Conservation (phyloP, 441 rosid genomes). For the Biscutella laevigata region DNA sequence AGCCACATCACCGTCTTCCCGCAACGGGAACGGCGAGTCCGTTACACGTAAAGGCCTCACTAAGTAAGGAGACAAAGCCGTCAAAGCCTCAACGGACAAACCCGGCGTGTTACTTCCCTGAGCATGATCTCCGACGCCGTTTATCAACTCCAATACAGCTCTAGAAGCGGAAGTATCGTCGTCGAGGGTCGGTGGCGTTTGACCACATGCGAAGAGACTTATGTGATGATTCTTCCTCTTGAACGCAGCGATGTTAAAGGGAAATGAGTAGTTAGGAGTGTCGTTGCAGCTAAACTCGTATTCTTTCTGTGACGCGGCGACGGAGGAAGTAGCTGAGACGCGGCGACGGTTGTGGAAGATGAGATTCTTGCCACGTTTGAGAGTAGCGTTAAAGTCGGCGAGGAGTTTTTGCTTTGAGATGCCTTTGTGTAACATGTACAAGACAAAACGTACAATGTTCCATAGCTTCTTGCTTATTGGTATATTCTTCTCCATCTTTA, state of each 20-base stretch:
- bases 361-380: constrained; percentile 76
- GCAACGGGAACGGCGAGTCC: constrained; percentile 86
- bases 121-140: constrained; percentile 17
- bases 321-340: background rate
- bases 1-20: constrained; percentile 36
- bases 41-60: constrained; percentile 74
- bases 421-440: constrained; percentile 65
- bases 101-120: constrained; percentile 17
- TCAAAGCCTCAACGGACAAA: constrained; percentile 28
- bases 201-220: constrained; percentile 52
- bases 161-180: constrained; percentile 43
- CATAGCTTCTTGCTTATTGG: constrained; percentile 47
- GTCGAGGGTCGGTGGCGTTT: constrained; percentile 53
- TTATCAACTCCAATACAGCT: constrained; percentile 48
- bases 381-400: constrained; percentile 55
- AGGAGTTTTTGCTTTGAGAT: constrained; percentile 58
- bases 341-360: constrained; percentile 48
- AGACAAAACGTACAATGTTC: constrained; percentile 47
- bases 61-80: constrained; percentile 47
- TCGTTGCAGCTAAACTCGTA: constrained; percentile 93
- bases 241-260: constrained; percentile 34
- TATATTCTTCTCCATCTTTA: constrained; percentile 47
- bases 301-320: constrained; percentile 27
- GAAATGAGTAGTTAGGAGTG: constrained; percentile 59
- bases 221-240: constrained; percentile 33